A percentile compares a stretch with the other conserved stretches of the same genome.
Evolutionary conservation across 148 eudicot species (phyloP).

Genomic region (Nyssa sinensis): DNA sequence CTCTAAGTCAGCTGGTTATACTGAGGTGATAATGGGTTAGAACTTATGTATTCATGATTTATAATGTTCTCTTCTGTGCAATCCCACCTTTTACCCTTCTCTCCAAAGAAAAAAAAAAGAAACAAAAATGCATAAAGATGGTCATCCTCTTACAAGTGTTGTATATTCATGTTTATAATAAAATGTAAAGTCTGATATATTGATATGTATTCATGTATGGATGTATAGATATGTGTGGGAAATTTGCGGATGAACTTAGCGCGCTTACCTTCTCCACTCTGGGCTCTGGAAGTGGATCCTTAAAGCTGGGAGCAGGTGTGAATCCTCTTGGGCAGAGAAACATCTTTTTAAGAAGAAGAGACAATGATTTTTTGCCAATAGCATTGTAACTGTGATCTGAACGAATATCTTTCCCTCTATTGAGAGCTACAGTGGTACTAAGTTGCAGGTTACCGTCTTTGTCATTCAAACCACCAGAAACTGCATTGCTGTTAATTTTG

Average conservation of each 20-base stretch:
- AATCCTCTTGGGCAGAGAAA: slow-evolving; percentile 47
- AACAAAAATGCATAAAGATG: too few relatives aligned
- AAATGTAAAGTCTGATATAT: neutral
- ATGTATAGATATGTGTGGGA: neutral
- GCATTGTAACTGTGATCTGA: slow-evolving; percentile 20
- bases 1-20: too few relatives aligned
- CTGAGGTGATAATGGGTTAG: too few relatives aligned
- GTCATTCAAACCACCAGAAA: neutral
- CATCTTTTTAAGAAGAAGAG: slow-evolving; percentile 68
- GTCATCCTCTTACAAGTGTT: too few relatives aligned
- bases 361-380: slow-evolving; percentile 56
- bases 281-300: slow-evolving; percentile 54
- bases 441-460: slow-evolving; percentile 16
- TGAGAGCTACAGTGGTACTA: slow-evolving; percentile 15
- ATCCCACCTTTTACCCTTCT: too few relatives aligned
- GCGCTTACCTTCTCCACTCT: slow-evolving; percentile 65
- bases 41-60: too few relatives aligned
- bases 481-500: neutral
- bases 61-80: too few relatives aligned
- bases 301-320: slow-evolving; percentile 33
- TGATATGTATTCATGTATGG: neutral
- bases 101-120: too few relatives aligned
- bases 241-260: neutral
- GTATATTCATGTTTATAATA: too few relatives aligned
- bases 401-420: slow-evolving; percentile 32